Percentiles rank a stretch among this genome's conserved stretches.
These are phyloP conservation scores for Phylloporus rhodoxanthus DNA, from an alignment of 768 basidiomycete species.

Conservation along the genomic window DNA sequence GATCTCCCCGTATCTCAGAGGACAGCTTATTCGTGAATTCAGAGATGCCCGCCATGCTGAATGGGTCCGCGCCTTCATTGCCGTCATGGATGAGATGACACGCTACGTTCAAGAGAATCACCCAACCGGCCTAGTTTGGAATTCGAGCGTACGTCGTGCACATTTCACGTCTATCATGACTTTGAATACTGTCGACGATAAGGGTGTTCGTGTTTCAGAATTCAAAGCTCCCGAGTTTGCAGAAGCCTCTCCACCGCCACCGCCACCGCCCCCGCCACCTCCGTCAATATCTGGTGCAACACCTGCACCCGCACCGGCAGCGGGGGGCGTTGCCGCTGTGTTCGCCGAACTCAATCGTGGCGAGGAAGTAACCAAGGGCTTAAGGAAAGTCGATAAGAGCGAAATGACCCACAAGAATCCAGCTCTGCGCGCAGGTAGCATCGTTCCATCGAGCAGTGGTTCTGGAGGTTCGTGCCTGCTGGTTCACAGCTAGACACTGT, in stretches of 20 bases:
- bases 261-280: constrained; percentile 55
- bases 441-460: constrained; percentile 42
- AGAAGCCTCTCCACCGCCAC: constrained; percentile 31
- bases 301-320: constrained; percentile 39
- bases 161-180: not conserved
- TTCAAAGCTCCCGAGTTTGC: constrained; percentile 38
- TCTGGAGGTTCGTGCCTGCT: constrained; percentile 31
- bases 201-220: constrained; percentile 52
- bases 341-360: constrained; percentile 91
- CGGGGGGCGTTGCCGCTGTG: constrained; percentile 66
- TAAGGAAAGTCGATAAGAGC: constrained; percentile 92
- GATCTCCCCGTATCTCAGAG: not conserved
- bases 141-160: constrained; percentile 53
- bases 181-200: constrained; percentile 20
- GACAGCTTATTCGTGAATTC: constrained; percentile 7
- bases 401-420: constrained; percentile 99
- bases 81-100: constrained; percentile 69
- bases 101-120: constrained; percentile 84
- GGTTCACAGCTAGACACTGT: not conserved
- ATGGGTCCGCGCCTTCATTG: constrained; percentile 74
- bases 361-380: constrained; percentile 79
- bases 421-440: constrained; percentile 52
- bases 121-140: constrained; percentile 86
- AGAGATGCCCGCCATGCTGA: constrained; percentile 85
- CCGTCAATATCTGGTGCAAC: constrained; percentile 41